Evolutionary conservation across 1,284 basidiomycete genomes (phyloP).

Genomic region (Sanghuangporus weigelae): DNA sequence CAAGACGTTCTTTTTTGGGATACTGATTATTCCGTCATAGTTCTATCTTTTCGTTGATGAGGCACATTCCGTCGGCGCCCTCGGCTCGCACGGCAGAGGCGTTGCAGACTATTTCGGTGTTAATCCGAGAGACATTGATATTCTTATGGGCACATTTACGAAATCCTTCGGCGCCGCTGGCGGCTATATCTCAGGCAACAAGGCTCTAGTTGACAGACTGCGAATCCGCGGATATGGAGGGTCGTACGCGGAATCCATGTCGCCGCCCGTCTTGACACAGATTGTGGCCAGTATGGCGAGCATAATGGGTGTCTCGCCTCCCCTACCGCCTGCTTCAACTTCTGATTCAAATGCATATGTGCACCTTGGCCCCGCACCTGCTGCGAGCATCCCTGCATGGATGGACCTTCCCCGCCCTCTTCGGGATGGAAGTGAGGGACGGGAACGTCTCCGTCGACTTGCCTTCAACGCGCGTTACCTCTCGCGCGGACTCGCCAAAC

Average conservation of each 20-base stretch:
- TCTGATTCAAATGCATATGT: constrained; percentile 28
- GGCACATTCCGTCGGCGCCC: constrained; percentile 94
- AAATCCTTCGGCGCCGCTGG: constrained; percentile 98
- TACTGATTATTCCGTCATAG: constrained; percentile 34
- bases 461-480: constrained; percentile 97
- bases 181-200: constrained; percentile 89
- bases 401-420: constrained; percentile 64
- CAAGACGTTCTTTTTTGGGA: not conserved
- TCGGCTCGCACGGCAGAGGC: constrained; percentile 92
- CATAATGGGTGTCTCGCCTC: constrained; percentile 85
- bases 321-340: constrained; percentile 34
- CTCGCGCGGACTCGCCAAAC: constrained; percentile 79
- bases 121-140: constrained; percentile 78
- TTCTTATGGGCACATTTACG: constrained; percentile 99
- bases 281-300: constrained; percentile 90
- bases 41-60: constrained; percentile 97
- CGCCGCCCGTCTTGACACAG: constrained; percentile 89
- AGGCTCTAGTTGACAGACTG: constrained; percentile 76
- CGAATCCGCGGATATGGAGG: constrained; percentile 82
- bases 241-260: constrained; percentile 87
- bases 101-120: constrained; percentile 95
- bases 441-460: constrained; percentile 76
- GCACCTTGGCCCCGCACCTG: constrained; percentile 64
- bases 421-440: constrained; percentile 80
- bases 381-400: constrained; percentile 62